A percentile compares a stretch with the other conserved stretches of the same genome.
These are phyloP conservation scores for Acrasis kona DNA, from an alignment of 78 protist species.

Conservation along the genomic window DNA sequence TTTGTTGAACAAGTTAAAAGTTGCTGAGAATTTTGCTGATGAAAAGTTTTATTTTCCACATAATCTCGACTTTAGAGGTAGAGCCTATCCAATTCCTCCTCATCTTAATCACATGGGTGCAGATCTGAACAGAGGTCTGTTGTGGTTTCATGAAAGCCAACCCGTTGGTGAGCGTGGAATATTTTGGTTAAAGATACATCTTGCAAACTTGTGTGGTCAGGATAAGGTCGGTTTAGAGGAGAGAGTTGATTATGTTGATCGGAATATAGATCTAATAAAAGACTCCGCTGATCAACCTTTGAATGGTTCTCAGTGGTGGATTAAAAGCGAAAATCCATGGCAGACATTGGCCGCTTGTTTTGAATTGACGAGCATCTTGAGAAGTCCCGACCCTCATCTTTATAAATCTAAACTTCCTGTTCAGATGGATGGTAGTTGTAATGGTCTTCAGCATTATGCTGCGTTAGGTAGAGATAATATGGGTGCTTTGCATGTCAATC, in stretches of 20 bases:
- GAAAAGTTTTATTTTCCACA: conserved; percentile 68
- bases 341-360: conserved; percentile 56
- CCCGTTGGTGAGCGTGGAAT: conserved; percentile 62
- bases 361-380: conserved; percentile 52
- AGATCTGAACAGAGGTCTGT: conserved; percentile 67
- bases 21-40: conserved; percentile 14
- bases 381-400: conserved; percentile 1
- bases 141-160: conserved; percentile 44
- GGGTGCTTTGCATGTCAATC: conserved; percentile 75
- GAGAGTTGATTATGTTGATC: conserved; percentile 39
- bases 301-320: conserved; percentile 51
- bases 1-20: conserved; percentile 20
- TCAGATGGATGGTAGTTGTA: conserved; percentile 83
- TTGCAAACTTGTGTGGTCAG: conserved; percentile 77
- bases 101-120: conserved; percentile 78
- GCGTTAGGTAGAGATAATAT: conserved; percentile 80
- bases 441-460: conserved; percentile 94
- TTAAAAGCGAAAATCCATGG: conserved; percentile 60
- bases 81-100: conserved; percentile 89
- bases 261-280: conserved; percentile 17
- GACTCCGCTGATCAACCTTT: conserved; percentile 54
- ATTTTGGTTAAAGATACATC: conserved; percentile 76
- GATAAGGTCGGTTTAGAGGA: conserved; percentile 68
- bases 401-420: conserved; percentile 58
- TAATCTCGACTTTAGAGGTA: conserved; percentile 93